These are phyloP conservation scores for Russula foetens DNA, from an alignment of 768 basidiomycete species.

Conservation along the genomic window DNA sequence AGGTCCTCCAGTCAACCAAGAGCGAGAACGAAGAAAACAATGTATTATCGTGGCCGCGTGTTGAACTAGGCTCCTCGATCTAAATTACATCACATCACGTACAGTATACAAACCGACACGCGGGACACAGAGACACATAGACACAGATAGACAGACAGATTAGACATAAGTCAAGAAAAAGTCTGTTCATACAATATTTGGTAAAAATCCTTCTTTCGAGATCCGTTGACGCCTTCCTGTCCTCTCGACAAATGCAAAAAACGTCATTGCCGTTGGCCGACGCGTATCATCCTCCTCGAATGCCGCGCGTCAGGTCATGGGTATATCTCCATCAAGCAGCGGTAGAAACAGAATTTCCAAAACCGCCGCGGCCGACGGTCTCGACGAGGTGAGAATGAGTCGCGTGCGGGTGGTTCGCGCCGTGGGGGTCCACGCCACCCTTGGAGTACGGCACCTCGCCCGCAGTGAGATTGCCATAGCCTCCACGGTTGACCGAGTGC, in stretches of 20 bases:
- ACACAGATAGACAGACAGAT: not conserved
- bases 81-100: not conserved
- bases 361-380: conserved; percentile 51
- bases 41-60: not conserved
- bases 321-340: conserved; percentile 16
- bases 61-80: not conserved
- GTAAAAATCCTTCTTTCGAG: not conserved
- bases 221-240: not conserved
- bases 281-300: no score
- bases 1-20: no score
- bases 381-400: conserved; percentile 26
- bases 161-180: not conserved
- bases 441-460: conserved; percentile 23
- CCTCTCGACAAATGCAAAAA: not conserved
- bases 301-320: no score
- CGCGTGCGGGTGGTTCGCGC: not conserved
- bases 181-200: not conserved
- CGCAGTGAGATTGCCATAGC: conserved; percentile 48
- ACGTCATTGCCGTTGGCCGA: no score
- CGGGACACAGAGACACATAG: not conserved
- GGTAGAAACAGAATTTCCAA: conserved; percentile 37
- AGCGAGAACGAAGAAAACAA: not conserved
- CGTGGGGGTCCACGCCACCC: conserved; percentile 6
- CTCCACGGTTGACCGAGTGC: conserved; percentile 64
- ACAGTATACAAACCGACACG: not conserved